Conservation (phyloP, 2,329 filamentous ascomycete genomes). For the Hirsutella rhossiliensis region DNA sequence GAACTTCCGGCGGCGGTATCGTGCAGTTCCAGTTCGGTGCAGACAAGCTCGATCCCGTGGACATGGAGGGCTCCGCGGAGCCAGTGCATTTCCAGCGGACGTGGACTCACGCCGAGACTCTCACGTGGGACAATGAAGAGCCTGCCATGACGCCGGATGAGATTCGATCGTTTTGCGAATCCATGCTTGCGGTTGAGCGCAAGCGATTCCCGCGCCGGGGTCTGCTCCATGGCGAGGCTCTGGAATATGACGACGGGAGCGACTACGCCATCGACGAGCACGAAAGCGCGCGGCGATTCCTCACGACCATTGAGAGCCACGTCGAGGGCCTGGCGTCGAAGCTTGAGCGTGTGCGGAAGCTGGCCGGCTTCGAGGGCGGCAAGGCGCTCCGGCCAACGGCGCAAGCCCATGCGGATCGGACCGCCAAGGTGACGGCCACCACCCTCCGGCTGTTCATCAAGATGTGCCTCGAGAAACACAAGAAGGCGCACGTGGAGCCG, state of each 20-base stretch:
- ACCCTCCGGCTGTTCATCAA: conserved; percentile 68
- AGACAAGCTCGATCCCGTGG: conserved; percentile 87
- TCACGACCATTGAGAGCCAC: conserved; percentile 65
- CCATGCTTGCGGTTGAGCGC: conserved; percentile 56
- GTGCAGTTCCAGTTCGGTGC: conserved; percentile 98
- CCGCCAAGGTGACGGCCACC: conserved; percentile 68
- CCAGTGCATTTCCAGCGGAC: conserved; percentile 89
- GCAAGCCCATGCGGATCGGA: conserved; percentile 48
- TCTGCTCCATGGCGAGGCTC: conserved; percentile 42
- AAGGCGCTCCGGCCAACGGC: conserved; percentile 9
- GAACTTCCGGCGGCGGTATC: conserved; percentile 77
- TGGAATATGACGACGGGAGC: conserved; percentile 59
- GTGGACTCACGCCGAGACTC: conserved; percentile 66
- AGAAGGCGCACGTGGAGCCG: conserved; percentile 81
- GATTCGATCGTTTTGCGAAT: conserved; percentile 55
- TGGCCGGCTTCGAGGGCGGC: conserved; percentile 34
- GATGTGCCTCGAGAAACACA: conserved; percentile 80
- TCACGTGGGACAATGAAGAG: conserved; percentile 72
- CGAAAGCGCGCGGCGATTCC: conserved; percentile 73
- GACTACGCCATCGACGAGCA: conserved; percentile 62
- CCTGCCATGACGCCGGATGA: conserved; percentile 61
- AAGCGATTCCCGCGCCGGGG: conserved; percentile 49
- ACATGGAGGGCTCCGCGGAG: conserved; percentile 91
- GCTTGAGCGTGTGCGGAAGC: conserved; percentile 40
- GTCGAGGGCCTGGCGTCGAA: conserved; percentile 50